Base-by-base conservation (phyloP, 441 rosid species). In the Populus hybrid region DNA sequence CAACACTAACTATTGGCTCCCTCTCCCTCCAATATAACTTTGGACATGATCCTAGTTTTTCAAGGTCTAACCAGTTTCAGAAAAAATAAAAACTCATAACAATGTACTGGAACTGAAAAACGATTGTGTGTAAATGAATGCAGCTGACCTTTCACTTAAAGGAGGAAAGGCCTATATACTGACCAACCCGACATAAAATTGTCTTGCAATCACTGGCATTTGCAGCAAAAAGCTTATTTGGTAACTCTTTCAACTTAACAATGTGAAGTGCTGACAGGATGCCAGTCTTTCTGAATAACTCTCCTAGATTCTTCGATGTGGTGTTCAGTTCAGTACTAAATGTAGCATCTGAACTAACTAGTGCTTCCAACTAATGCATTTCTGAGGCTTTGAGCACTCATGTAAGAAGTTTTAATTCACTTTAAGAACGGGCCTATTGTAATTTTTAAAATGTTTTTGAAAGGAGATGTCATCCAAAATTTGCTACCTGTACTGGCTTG, bases 261-360 rank as follows among this genome's bases (percentile, higher is more conserved):
- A 89, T 82, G 28, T n/a, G 98, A 98, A 77, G 98, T 95, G 89
- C 99, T 93, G 79, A 98, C 99, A 81, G 98, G 99, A 87, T 95
- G 97, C 90, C 90, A 93, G 75, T 91, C 91, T 83, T 91, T 91
- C 87, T 87, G 84, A 74, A 83, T 73, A 72, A 83, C 82, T 83
- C 90, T 88, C 81, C 79, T 91, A 76, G 90, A 81, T 71, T 90
- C n/a, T 90, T 72, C 93, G 87, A 82, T 78, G 89, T n/a, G 78
- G 90, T 82, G 65, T 90, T 92, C 79, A 95, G 86, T 86, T 88
- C 94, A 59, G 84, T 85, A 81, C 95, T 89, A 79, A 95, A 93
- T 11, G 89, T 90, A 59, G 75, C 79, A 81, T 95, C 99, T 28
- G 97, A 92, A 77, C 75, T 83, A 79, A 92, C 80, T 80, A 95